phyloP scores from a whole-genome alignment of 1,284 basidiomycete species.

The Sporisorium sorghi region DNA sequence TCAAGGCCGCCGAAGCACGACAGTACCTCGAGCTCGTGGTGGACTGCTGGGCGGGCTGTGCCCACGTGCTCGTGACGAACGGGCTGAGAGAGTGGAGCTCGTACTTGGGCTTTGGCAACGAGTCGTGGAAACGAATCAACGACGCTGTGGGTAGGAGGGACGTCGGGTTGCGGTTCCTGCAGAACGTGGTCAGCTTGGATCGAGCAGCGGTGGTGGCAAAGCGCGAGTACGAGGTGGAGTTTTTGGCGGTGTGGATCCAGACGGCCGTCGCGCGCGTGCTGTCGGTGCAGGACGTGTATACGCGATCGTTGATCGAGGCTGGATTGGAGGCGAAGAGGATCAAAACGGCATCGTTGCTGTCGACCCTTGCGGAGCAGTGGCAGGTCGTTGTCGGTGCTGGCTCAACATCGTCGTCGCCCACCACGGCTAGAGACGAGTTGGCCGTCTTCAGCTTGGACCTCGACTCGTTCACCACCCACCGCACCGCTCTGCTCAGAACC shows the following conservation, averaged over 20 bases:
- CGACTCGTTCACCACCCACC: slow-evolving; percentile 13
- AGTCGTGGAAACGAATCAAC: slow-evolving; percentile 76
- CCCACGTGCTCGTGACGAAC: slow-evolving; percentile 77
- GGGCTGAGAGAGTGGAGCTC: slow-evolving; percentile 77
- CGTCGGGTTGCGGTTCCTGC: slow-evolving; percentile 79
- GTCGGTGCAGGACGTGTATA: slow-evolving; percentile 53
- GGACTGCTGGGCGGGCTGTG: slow-evolving; percentile 83
- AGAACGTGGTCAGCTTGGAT: slow-evolving; percentile 77
- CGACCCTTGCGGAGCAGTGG: slow-evolving; percentile 10
- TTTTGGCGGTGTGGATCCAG: slow-evolving; percentile 58
- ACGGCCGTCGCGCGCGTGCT: slow-evolving; percentile 48
- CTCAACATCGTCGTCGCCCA: neutral
- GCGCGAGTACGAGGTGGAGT: slow-evolving; percentile 46
- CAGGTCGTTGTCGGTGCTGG: neutral
- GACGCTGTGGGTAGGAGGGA: slow-evolving; percentile 75
- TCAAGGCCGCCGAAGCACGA: slow-evolving; percentile 65
- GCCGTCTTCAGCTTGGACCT: slow-evolving; percentile 9
- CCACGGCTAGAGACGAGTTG: neutral
- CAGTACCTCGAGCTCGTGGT: slow-evolving; percentile 74
- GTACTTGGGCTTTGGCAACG: slow-evolving; percentile 75
- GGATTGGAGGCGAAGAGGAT: neutral
- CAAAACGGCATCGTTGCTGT: slow-evolving; percentile 7
- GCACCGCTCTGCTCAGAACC: slow-evolving; percentile 10
- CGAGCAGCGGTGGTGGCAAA: slow-evolving; percentile 66
- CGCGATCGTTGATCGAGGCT: slow-evolving; percentile 24